Evolutionary conservation across 2,329 filamentous ascomycete species (phyloP), one percentile per base, ranked within the genome.

Genomic region (Paradendryphiella salina): DNA sequence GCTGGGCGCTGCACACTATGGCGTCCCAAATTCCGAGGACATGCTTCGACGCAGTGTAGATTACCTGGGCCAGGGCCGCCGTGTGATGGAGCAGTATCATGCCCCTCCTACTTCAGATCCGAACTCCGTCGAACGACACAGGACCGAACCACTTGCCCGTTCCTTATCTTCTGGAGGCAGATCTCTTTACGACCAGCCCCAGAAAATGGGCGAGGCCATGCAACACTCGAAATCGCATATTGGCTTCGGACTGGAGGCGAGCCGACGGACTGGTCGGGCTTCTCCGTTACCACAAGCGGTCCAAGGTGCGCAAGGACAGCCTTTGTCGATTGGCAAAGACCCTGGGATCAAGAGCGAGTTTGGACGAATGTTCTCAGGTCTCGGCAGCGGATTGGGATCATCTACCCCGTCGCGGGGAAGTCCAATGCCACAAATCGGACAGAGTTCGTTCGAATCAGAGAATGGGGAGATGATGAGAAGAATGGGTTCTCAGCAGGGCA

Each of bases 291-390:
- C 93, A 1, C 93, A 96, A 72, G 92, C 93, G 17, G 92, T 96
- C 0, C 92, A 96, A 69, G 93, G 93, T 17, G 92, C 89, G 1
- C 92, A 96, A 70, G 85, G 87, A 13, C 88, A 91, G 63, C 83
- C 88, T 32, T 82, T 88, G 45, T 89, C 88, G 3, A 89, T 90
- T 5, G 84, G 85, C 11, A 88, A 87, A 13, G 91, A 96, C 70
- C 88, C 90, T 9, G 88, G 88, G 35, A 96, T 96, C 67, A 96
- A 96, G 79, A 95, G 86, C 69, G 93, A 96, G 70, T 92, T 96
- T 70, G 92, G 92, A 21, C 86, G 90, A 56, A 96, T 96, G 81
- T 96, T 96, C 74, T 90, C 90, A 14, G 93, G 93, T n/a, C 90
- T 97, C 60, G 92, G 85, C 13, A 86, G 84, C 70, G 85, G 85